Conservation (phyloP, 1,139 yeast genomes). For the Diutina neorugosa region DNA sequence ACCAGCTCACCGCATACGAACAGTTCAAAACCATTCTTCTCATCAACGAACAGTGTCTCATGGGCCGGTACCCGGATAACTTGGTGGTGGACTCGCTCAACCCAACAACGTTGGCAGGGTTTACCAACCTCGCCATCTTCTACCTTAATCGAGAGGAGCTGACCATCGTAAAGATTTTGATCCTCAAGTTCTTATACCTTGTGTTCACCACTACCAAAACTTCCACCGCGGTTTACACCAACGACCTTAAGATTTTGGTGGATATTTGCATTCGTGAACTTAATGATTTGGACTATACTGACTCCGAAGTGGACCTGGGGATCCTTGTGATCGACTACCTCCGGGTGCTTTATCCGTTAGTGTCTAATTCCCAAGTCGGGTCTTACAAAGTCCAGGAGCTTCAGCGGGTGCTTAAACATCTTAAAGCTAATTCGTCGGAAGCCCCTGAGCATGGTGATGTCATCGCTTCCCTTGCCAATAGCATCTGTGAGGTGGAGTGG, state of each 20-base stretch:
- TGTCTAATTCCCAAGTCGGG: conserved; percentile 51
- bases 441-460: background rate
- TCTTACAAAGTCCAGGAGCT: conserved; percentile 51
- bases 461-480: background rate
- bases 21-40: conserved; percentile 65
- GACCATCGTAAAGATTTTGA: conserved; percentile 60
- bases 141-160: conserved; percentile 74
- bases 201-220: conserved; percentile 60
- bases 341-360: conserved; percentile 61
- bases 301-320: conserved; percentile 31
- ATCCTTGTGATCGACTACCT: conserved; percentile 60
- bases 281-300: conserved; percentile 40
- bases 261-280: conserved; percentile 78
- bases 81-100: conserved; percentile 37
- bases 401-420: conserved; percentile 34
- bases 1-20: conserved; percentile 51
- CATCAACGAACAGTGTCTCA: conserved; percentile 77
- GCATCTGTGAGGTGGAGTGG: background rate
- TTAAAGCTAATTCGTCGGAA: conserved; percentile 17
- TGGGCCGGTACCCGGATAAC: conserved; percentile 35
- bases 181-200: conserved; percentile 64
- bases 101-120: conserved; percentile 28
- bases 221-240: conserved; percentile 60
- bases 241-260: conserved; percentile 77
- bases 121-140: conserved; percentile 28